Evolutionary conservation across 345 rosid species (phyloP).

Genomic region (Eucalyptus caleyi): DNA sequence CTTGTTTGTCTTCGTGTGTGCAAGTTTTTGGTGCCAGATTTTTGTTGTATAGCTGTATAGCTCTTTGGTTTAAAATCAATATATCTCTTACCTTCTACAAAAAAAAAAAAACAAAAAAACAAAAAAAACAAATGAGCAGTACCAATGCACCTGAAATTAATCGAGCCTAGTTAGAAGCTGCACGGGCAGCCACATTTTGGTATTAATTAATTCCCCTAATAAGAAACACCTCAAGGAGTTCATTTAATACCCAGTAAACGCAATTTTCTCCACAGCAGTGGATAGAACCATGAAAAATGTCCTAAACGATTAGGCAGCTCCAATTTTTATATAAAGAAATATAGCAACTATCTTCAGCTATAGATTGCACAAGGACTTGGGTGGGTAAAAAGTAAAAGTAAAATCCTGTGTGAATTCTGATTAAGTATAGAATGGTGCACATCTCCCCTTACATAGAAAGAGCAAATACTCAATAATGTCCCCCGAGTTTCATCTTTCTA

Average conservation of each 20-base stretch:
- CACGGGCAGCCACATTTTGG: background rate
- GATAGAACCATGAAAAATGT: background rate
- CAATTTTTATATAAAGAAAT: background rate
- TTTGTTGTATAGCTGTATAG: no score
- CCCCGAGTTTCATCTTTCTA: background rate
- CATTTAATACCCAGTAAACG: background rate
- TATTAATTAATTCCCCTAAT: background rate
- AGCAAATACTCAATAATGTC: background rate
- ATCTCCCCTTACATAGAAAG: background rate
- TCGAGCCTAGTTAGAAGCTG: background rate
- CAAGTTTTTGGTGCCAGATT: no score
- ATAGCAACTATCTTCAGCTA: background rate
- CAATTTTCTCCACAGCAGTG: background rate
- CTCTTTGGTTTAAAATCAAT: no score
- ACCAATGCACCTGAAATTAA: background rate
- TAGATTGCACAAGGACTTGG: background rate
- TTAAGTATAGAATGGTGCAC: background rate
- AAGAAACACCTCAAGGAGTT: background rate
- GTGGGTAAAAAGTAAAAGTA: background rate
- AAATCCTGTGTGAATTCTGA: background rate
- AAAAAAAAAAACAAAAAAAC: no score
- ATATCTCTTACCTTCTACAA: no score
- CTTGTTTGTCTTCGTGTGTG: no score
- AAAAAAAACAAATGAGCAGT: background rate
- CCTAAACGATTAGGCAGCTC: background rate